Evolutionary conservation across 2,329 filamentous ascomycete genomes (phyloP), one percentile per base, ranked within the genome.

Genomic region (Aspergillus sp.): DNA sequence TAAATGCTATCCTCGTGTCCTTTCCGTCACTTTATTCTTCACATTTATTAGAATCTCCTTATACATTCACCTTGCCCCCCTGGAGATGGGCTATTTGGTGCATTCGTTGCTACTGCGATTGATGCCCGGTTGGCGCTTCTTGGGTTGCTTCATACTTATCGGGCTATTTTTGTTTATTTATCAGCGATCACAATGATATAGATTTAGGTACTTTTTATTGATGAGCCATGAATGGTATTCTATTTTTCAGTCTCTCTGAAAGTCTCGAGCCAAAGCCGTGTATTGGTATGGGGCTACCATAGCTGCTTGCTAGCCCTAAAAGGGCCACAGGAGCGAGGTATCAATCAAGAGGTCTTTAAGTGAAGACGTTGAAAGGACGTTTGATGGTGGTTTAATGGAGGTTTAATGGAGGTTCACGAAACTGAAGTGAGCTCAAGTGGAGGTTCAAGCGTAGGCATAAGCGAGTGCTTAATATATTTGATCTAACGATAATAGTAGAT

Each of bases 1-100:
- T 88, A 43, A 22, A 19, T 30, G 53, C 8, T 51, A 28, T 4
- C 30, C 45, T 50, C 34, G 22, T 57, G 31, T 15, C 49, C 7
- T 48, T 49, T 43, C 15, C 19, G 9, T 50, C 57, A 19, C 34
- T 57, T 25, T 50, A 46, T 38, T 56, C 23, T 57, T 43, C 50
- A 48, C 46, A 19, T 55, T 9, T 49, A 47, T 53, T 54, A 50
- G 25, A 22, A 50, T 25, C 25, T 41, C 34, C 15, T 41, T 41
- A 41, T 41, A 41, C 34, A 41, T 41, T 41, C 9, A 41, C 34
- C 5, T 15, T 13, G 19, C 19, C 4, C 34, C 34, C 34, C 48
- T 31, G 48, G 48, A 50, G 11, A 31, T 50, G 48, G 25, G 25
- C 13, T n/a, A 4, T 41, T 41, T 15, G 34, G 34, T 41, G 9